phyloP scores from a whole-genome alignment of 139 green algal species.

The Coelastrella sp. region DNA sequence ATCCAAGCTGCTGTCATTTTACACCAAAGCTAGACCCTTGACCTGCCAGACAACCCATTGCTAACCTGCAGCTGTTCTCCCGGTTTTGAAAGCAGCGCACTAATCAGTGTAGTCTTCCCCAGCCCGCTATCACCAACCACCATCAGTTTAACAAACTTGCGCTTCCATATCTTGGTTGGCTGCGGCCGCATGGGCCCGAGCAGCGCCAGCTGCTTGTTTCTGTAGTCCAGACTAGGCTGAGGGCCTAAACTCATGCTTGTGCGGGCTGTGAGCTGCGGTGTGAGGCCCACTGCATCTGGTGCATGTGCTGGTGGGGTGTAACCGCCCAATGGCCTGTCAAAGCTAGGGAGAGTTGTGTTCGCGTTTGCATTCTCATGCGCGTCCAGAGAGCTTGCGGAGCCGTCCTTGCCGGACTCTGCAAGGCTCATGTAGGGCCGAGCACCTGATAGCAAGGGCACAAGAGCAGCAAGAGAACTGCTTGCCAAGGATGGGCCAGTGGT shows the following conservation, averaged over 20 bases:
- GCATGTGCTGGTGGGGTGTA: neutral
- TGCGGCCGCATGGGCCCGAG: constrained; percentile 31
- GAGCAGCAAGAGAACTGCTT: neutral
- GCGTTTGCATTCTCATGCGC: neutral
- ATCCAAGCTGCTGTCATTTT: too few relatives aligned
- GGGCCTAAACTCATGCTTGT: neutral
- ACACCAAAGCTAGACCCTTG: neutral
- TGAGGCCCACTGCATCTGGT: constrained; percentile 7
- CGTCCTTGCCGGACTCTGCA: neutral
- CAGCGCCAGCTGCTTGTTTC: constrained; percentile 31
- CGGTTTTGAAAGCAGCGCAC: constrained; percentile 70
- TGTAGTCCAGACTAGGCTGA: constrained; percentile 14
- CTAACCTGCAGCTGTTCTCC: constrained; percentile 69
- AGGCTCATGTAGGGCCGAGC: constrained; percentile 17
- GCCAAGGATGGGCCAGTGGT: neutral
- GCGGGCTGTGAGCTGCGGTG: neutral
- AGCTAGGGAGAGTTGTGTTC: neutral
- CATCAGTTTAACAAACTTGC: constrained; percentile 64
- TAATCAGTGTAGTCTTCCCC: constrained; percentile 81
- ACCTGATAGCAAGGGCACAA: neutral
- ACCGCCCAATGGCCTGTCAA: neutral
- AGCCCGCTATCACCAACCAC: constrained; percentile 76
- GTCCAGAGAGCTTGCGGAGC: neutral
- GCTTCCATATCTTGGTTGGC: constrained; percentile 51
- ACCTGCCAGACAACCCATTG: neutral